Conservation (phyloP, 345 rosid species). For the Kandelia obovata region DNA sequence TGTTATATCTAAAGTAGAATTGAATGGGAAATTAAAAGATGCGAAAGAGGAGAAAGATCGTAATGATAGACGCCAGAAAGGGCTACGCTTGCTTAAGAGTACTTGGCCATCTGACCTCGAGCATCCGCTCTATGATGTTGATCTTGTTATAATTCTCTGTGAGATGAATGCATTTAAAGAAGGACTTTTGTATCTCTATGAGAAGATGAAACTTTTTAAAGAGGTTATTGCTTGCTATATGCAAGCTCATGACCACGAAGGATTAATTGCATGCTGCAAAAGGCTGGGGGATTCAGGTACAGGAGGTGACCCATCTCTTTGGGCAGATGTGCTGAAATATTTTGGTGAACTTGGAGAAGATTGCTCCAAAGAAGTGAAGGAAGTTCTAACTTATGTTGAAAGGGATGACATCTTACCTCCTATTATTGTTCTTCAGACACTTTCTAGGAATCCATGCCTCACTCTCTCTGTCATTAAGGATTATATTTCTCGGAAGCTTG, state of each 20-base stretch:
- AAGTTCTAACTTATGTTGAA: slow-evolving; percentile 82
- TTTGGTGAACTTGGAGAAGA: slow-evolving; percentile 99
- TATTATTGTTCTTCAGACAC: slow-evolving; percentile 85
- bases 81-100: slow-evolving; percentile 62
- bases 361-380: slow-evolving; percentile 95
- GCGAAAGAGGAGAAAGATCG: slow-evolving; percentile 37
- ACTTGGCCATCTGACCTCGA: slow-evolving; percentile 86
- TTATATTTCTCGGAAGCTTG: slow-evolving; percentile 92
- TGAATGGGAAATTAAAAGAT: slow-evolving; percentile 44
- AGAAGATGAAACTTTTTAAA: slow-evolving; percentile 92
- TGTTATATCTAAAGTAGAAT: slow-evolving; percentile 30
- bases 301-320: slow-evolving; percentile 93
- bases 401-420: slow-evolving; percentile 96
- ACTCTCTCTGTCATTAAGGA: slow-evolving; percentile 95
- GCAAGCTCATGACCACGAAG: slow-evolving; percentile 95
- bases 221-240: slow-evolving; percentile 97
- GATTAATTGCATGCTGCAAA: slow-evolving; percentile 94
- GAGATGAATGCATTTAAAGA: slow-evolving; percentile 89
- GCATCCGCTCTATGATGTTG: slow-evolving; percentile 92
- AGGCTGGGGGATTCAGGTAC: slow-evolving; percentile 84
- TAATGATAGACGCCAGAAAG: slow-evolving; percentile 65
- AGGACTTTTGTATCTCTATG: slow-evolving; percentile 84
- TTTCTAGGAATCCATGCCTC: slow-evolving; percentile 90
- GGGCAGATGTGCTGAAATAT: slow-evolving; percentile 97
- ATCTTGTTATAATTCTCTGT: slow-evolving; percentile 91